These are phyloP conservation scores for Claviceps maximensis DNA, from an alignment of 2,329 filamentous ascomycete genomes.

Conservation along the genomic window DNA sequence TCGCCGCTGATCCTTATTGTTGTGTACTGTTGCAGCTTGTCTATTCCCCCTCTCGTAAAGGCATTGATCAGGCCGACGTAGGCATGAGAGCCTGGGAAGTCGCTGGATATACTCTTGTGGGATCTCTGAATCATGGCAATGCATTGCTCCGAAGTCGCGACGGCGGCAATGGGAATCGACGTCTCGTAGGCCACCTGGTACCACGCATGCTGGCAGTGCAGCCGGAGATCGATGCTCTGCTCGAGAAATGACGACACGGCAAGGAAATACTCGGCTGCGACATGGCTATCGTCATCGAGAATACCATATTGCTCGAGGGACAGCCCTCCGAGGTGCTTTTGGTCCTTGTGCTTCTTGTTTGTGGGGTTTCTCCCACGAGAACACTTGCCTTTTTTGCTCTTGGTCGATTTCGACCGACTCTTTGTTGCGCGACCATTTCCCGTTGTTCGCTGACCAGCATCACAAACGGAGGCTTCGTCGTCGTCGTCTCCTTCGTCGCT, in stretches of 20 bases:
- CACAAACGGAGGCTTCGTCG: background rate
- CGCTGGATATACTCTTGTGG: conserved; percentile 25
- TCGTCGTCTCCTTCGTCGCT: background rate
- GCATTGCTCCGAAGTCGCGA: background rate
- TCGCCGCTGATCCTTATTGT: background rate
- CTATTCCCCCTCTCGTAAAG: conserved; percentile 24
- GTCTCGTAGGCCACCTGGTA: background rate
- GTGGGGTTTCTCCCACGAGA: background rate
- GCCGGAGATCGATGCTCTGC: conserved; percentile 27
- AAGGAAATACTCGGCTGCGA: conserved; percentile 26
- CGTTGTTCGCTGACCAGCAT: background rate
- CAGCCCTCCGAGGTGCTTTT: conserved; percentile 1
- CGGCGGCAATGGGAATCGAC: background rate
- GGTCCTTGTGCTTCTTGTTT: background rate
- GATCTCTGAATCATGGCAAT: conserved; percentile 24
- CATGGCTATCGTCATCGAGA: conserved; percentile 11
- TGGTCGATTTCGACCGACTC: background rate
- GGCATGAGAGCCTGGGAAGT: conserved; percentile 31
- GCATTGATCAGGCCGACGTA: conserved; percentile 29
- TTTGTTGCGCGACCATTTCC: background rate
- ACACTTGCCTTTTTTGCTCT: background rate
- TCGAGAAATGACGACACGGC: conserved; percentile 25
- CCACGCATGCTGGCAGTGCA: conserved; percentile 14
- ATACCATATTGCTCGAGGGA: conserved; percentile 10
- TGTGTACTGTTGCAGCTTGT: conserved; percentile 13